Base-by-base conservation (phyloP, 2,329 filamentous ascomycete genomes). In the Diaporthe sp. region DNA sequence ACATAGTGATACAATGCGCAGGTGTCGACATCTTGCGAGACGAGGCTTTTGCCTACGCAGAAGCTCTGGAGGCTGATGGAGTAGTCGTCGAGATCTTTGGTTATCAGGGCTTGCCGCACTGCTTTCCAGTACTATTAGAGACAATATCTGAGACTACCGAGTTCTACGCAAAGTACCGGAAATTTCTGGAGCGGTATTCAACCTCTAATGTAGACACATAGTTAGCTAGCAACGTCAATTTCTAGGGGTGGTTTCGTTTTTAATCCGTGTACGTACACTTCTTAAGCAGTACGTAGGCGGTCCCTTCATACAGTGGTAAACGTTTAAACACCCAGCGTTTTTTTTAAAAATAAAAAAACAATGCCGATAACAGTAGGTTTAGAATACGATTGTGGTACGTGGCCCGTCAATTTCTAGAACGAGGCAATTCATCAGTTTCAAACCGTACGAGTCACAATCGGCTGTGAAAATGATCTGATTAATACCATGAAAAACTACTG, bases 1-100 rank as follows among this genome's bases (percentile, higher is more conserved):
- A n/a, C 5, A 30, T 2, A 68, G 63, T 68, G 13, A 68, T 68
- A 68, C 63, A 68, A 53, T 68, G 63, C 12, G 63, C 63, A 53
- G 63, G 63, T 8, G n/a, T 17, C 6, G 63, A 68, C 9, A 68
- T 68, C 9, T 30, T 68, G 63, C 63, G 63, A n/a, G 63, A 53
- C 1, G 63, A 68, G 7, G 63, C 63, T 17, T 53, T 68, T 53
- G 63, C 47, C 15, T 68, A 68, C 8, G 63, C 47, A 13, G 63
- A 68, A 9, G 63, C 47, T 4, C 9, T 68, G 32, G 13, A 39
- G 30, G 47, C 22, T 30, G 32, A 35, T 8, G 47, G 47, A 8
- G 47, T 68, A 15, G 2, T 4, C 4, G 47, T 68, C 15, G 22
- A 37, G 9, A 19, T 30, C 6, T 47, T 39, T 22, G 8, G 32